Base-by-base conservation (phyloP, 352 stramenopile genomes). In the Halophytophthora polymorphica region DNA sequence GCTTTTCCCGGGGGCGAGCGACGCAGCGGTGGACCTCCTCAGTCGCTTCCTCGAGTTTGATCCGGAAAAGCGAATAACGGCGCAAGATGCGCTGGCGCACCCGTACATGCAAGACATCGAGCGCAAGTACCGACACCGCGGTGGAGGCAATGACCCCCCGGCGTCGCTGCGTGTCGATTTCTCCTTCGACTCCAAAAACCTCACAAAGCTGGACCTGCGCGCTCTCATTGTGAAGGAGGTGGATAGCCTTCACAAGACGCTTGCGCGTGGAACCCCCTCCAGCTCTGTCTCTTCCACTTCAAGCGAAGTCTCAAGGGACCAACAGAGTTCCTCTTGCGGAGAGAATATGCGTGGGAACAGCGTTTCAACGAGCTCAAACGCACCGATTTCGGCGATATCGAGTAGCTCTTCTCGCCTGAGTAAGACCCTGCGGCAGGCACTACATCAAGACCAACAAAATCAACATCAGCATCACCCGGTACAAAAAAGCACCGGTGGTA, bases 81-180 rank as follows among this genome's bases (percentile, higher is more conserved):
- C 79, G 0, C 60, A 85, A 18, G 78, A 88, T 8, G 82, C 82
- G 5, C 61, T 92, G 0, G 47, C 47, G 2, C 82, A 92, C 39
- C 77, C 82, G 17, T 92, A 85, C 36, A 73, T 93, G 71, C 71
- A 84, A 21, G 51, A 77, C 2, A 81, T 88, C 25, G 82, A 93
- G 38, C 64, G 64, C 15, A 88, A 89, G 35, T 77, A 84, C 61
- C 78, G 77, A 31, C 34, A 58, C 55, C 61, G 61, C 7, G 39
- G 34, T 15, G 61, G 51, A 2, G 63, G 58, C 5, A 49, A 56
- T 0, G 73, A 85, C 19, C 71, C 73, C 14, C 51, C 68, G 4
- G 56, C 71, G 1, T 58, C 56, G 14, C 46, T 74, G 33, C 61
- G 66, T 4, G 62, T 76, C 1, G 77, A 87, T 50, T 89, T 90